Conservation (phyloP, 192 early-diverging fungal genomes). For the Haplosporangium gracile region DNA sequence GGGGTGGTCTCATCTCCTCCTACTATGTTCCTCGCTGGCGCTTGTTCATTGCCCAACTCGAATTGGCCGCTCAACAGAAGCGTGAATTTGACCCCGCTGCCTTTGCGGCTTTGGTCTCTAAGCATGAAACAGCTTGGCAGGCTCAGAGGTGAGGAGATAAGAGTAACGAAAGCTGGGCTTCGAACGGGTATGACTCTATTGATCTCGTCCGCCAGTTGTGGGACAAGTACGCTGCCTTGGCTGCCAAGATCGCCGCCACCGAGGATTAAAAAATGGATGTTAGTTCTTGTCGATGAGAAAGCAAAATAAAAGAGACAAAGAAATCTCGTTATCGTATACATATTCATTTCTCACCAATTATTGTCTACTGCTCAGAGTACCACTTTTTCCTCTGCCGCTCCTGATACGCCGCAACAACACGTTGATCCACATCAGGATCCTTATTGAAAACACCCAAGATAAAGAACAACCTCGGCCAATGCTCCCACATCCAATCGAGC, state of each 20-base stretch:
- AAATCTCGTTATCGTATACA: too few relatives aligned
- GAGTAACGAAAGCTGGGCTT: conserved; percentile 16
- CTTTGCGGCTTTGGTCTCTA: neutral
- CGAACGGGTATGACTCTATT: conserved; percentile 39
- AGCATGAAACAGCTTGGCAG: conserved; percentile 30
- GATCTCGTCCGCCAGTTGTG: conserved; percentile 35
- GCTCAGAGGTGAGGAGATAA: conserved; percentile 27
- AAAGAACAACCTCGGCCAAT: conserved; percentile 17
- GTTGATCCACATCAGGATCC: neutral
- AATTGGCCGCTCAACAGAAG: conserved; percentile 16
- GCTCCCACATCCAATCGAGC: conserved; percentile 6
- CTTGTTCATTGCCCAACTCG: conserved; percentile 34
- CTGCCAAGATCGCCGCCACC: conserved; percentile 22
- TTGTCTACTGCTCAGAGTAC: neutral
- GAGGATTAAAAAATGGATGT: neutral
- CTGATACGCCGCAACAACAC: neutral
- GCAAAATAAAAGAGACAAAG: too few relatives aligned
- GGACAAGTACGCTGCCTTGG: conserved; percentile 8
- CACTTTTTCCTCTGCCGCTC: neutral
- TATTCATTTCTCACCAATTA: too few relatives aligned
- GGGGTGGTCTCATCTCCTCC: conserved; percentile 39
- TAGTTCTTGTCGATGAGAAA: too few relatives aligned
- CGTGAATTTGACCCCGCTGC: neutral
- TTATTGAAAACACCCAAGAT: conserved; percentile 9
- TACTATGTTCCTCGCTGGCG: conserved; percentile 44